Conservation (phyloP, 2,329 filamentous ascomycete genomes). For the Podosphaera fusca region DNA sequence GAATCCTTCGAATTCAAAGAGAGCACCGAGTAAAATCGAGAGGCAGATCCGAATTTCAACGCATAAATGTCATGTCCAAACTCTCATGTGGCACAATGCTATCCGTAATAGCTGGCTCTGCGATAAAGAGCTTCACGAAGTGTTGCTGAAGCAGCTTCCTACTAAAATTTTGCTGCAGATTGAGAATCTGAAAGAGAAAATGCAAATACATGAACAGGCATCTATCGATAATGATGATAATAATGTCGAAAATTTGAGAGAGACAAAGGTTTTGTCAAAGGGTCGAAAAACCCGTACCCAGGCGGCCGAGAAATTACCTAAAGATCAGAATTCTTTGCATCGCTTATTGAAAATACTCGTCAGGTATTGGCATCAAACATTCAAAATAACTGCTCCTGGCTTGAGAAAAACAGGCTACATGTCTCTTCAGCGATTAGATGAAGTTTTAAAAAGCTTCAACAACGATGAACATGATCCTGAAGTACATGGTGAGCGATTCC, state of each 20-base stretch:
- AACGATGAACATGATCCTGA: constrained; percentile 36
- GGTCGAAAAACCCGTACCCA: constrained; percentile 29
- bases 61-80: constrained; percentile 75
- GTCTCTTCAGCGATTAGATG: constrained; percentile 47
- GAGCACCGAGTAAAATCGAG: constrained; percentile 68
- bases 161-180: constrained; percentile 38
- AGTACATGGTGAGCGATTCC: constrained; percentile 54
- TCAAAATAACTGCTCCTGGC: constrained; percentile 52
- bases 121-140: constrained; percentile 51
- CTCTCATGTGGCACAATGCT: constrained; percentile 73
- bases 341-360: constrained; percentile 53
- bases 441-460: constrained; percentile 47
- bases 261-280: constrained; percentile 45
- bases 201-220: constrained; percentile 29
- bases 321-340: constrained; percentile 62
- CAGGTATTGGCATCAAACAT: constrained; percentile 73
- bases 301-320: constrained; percentile 44
- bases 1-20: constrained; percentile 43
- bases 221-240: constrained; percentile 15
- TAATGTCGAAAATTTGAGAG: constrained; percentile 17
- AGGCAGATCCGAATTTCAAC: constrained; percentile 53
- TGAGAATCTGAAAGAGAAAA: constrained; percentile 47
- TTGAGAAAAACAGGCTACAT: constrained; percentile 82
- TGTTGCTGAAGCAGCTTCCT: constrained; percentile 51
- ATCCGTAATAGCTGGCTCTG: constrained; percentile 67